Base-by-base conservation (phyloP, 306 rosid genomes). In the Quercus wislizeni region DNA sequence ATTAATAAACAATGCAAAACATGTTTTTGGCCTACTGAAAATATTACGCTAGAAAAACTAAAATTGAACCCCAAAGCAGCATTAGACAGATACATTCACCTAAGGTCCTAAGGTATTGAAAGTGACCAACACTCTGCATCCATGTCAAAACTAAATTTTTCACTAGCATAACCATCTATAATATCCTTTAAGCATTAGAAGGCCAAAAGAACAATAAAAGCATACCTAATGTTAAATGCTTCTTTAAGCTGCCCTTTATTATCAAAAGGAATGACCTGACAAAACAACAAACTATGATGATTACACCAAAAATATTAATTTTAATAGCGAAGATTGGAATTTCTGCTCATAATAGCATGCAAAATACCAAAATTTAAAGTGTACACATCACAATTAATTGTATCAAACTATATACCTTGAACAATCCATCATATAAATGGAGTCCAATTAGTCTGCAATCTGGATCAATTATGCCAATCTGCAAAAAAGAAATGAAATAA, bases 391-490 rank as follows among this genome's bases (percentile, higher is more conserved):
- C 5, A 33, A 67, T 19, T 33, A 33, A 67, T 33, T 5, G 21
- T 46, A n/a, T 31, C 27, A 69, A 73, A 65, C 64, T 68, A 71
- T 88, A 52, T 80, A 93, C 99, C 89, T 95, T 95, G 74, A 95
- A 95, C 88, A 95, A 84, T 41, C 98, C 99, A 77, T 95, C 99
- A 78, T 95, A 95, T 80, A 95, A 86, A 87, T 95, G 99, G 75
- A 95, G 99, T 79, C 98, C 99, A 81, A 95, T 93, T 76, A 95
- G 76, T 90, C 98, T 89, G 78, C 99, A 95, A 79, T 95, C 98
- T 74, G 99, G 99, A 82, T 95, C 99, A 15, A 95, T 93, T 67
- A 95, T 93, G 76, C 99, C 99, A 91, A 95, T 95, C 99, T 95
- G 93, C 80, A 87, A 64, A 78, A 75, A 51, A 76, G 59, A 11